A percentile compares a stretch with the other conserved stretches of the same genome.
Evolutionary conservation across 2,329 filamentous ascomycete genomes (phyloP).

Genomic region (Fusarium verticillioides): DNA sequence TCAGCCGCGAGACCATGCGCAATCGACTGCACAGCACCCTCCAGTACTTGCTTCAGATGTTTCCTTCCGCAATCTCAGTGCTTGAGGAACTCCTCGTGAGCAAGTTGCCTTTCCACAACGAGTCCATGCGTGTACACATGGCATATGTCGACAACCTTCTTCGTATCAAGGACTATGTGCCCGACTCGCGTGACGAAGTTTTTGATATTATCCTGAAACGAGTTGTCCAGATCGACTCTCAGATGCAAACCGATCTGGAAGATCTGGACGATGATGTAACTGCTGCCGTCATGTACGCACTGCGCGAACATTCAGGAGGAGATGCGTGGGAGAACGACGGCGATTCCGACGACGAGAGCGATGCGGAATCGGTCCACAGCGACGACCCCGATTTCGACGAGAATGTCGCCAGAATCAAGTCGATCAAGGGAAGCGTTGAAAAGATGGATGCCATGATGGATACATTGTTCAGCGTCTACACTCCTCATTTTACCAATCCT

Average conservation of each 20-base stretch:
- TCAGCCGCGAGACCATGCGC: constrained; percentile 74
- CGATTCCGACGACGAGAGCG: constrained; percentile 65
- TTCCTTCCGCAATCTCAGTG: constrained; percentile 80
- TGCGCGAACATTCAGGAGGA: constrained; percentile 45
- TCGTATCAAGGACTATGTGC: constrained; percentile 78
- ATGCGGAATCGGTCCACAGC: constrained; percentile 76
- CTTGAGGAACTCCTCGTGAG: constrained; percentile 73
- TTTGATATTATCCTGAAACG: constrained; percentile 85
- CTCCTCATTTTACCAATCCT: constrained; percentile 75
- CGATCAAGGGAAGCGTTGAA: constrained; percentile 82
- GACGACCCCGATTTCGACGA: constrained; percentile 75
- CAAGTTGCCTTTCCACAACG: constrained; percentile 81
- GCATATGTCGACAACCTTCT: constrained; percentile 90
- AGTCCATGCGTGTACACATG: constrained; percentile 81
- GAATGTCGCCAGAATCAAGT: constrained; percentile 71
- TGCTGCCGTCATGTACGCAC: constrained; percentile 72
- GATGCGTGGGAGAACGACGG: constrained; percentile 63
- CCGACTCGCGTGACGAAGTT: constrained; percentile 81
- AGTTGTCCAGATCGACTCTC: constrained; percentile 92
- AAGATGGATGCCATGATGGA: constrained; percentile 95
- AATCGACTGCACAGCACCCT: constrained; percentile 80
- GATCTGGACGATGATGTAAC: constrained; percentile 91
- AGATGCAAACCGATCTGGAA: constrained; percentile 93
- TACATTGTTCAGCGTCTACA: constrained; percentile 85
- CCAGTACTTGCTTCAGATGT: constrained; percentile 79